Evolutionary conservation across 352 stramenopile species (phyloP), one percentile per base, ranked within the genome.

Genomic region (Phytopythium delawarense): DNA sequence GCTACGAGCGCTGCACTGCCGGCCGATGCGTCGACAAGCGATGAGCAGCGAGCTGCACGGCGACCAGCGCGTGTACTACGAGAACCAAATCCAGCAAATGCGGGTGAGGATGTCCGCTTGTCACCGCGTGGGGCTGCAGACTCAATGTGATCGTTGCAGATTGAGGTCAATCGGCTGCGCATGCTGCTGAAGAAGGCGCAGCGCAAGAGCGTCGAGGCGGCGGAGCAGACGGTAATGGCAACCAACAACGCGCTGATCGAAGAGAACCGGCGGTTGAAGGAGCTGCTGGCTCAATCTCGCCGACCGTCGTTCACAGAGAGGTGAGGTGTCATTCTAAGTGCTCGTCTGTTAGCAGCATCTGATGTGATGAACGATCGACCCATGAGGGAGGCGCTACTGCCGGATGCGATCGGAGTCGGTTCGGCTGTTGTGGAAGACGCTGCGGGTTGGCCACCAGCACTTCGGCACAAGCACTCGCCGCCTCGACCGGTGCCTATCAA

Each of bases 21-120:
- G 69, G 0, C 82, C 82, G n/a, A 71, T 88, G 48, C 71, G 75
- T 0, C 67, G 78, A 21, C 74, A 73, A n/a, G 59, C 85, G 18
- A 73, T 87, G 21, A 74, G 72, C 32, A 88, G 65, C 40, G 78
- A 89, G 56, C 57, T 74, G 40, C 37, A 81, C 30, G 73, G 79
- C 1, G 82, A 88, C 20, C 78, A 88, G 63, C 69, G 81, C 4
- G 30, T 77, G 8, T 88, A 80, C 61, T 89, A 91, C 60, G 82
- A 91, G 39, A 76, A 76, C 7, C 82, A 89, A 60, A 88, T 91
- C 59, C 77, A 82, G 53, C 73, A 52, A 32, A 89, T 92, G 80
- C 73, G 81, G 30, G 80, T 90, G 69, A 50, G 69, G 54, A 13
- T 40, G 5, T 2, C 8, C 40, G 11, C 40, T 45, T 45, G 40